Evolutionary conservation across 805 yeast genomes (phyloP).

Genomic region (Wickerhamomyces rabaulensis): DNA sequence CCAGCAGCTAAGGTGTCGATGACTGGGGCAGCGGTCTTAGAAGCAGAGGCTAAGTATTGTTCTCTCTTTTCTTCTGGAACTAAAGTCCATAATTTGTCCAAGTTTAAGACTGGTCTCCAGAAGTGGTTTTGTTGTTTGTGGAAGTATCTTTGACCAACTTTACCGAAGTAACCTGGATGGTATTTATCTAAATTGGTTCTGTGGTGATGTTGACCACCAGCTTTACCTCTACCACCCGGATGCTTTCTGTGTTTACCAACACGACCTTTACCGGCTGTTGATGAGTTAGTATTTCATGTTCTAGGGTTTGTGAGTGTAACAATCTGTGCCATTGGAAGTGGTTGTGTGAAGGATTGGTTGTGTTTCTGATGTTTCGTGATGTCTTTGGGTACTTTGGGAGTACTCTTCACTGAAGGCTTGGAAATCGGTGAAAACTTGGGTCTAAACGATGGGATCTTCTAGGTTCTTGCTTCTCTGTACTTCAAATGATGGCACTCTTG

Average conservation of each 20-base stretch:
- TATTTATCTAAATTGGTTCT: slow-evolving; percentile 99
- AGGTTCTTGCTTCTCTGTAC: too few species aligned
- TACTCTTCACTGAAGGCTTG: too few species aligned
- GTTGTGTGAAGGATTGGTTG: too few species aligned
- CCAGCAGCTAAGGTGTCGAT: slow-evolving; percentile 99
- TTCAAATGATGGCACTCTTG: too few species aligned
- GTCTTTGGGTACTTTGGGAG: too few species aligned
- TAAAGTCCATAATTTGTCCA: slow-evolving; percentile 98
- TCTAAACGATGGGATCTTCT: too few species aligned
- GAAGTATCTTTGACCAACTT: slow-evolving; percentile 99
- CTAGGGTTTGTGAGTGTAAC: neutral
- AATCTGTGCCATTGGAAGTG: neutral
- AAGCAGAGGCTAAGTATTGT: slow-evolving; percentile 79
- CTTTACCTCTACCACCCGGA: slow-evolving; percentile 99
- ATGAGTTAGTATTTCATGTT: slow-evolving; percentile 21
- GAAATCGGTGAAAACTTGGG: too few species aligned
- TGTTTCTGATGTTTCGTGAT: too few species aligned
- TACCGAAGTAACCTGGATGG: slow-evolving; percentile 99
- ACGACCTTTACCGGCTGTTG: slow-evolving; percentile 99
- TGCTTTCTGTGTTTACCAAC: slow-evolving; percentile 99
- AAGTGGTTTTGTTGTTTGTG: slow-evolving; percentile 89
- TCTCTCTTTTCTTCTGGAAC: slow-evolving; percentile 93
- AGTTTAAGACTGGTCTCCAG: slow-evolving; percentile 98
- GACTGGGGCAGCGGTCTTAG: slow-evolving; percentile 93
- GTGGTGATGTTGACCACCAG: slow-evolving; percentile 99